Evolutionary conservation across 352 stramenopile species (phyloP).

Genomic region (Phytophthora vignae): DNA sequence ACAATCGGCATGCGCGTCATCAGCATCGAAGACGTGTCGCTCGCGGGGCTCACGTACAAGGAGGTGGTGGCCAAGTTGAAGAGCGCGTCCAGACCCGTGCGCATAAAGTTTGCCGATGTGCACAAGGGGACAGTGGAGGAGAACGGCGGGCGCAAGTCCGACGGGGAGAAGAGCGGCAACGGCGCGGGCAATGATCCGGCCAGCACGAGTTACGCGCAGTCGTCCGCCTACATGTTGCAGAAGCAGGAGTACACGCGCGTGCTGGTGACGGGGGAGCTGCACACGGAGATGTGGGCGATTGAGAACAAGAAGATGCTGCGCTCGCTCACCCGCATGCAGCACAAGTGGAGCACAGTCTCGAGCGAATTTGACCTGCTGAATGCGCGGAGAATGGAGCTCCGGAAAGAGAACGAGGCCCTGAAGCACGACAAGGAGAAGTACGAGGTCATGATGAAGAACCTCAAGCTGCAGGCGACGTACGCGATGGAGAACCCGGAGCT

Average conservation of each 20-base stretch:
- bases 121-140: constrained; percentile 81
- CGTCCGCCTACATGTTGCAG: constrained; percentile 77
- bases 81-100: constrained; percentile 70
- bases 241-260: constrained; percentile 85
- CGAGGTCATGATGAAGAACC: constrained; percentile 81
- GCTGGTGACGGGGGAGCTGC: constrained; percentile 81
- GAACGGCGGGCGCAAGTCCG: constrained; percentile 59
- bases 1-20: constrained; percentile 89
- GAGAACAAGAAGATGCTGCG: constrained; percentile 85
- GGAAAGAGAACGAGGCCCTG: constrained; percentile 79
- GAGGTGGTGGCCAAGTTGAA: constrained; percentile 86
- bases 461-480: constrained; percentile 78
- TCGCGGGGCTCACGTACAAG: constrained; percentile 85
- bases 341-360: constrained; percentile 81
- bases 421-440: constrained; percentile 79
- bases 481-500: constrained; percentile 85
- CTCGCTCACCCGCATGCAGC: constrained; percentile 55
- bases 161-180: constrained; percentile 25
- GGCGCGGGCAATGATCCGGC: constrained; percentile 15
- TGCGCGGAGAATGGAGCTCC: constrained; percentile 59
- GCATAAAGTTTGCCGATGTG: constrained; percentile 86
- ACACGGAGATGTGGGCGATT: constrained; percentile 88
- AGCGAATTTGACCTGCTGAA: constrained; percentile 78
- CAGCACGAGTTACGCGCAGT: constrained; percentile 38
- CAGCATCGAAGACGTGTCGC: constrained; percentile 70